These are phyloP conservation scores for Hortaea werneckii DNA, from an alignment of 2,329 filamentous ascomycete genomes.

Conservation along the genomic window DNA sequence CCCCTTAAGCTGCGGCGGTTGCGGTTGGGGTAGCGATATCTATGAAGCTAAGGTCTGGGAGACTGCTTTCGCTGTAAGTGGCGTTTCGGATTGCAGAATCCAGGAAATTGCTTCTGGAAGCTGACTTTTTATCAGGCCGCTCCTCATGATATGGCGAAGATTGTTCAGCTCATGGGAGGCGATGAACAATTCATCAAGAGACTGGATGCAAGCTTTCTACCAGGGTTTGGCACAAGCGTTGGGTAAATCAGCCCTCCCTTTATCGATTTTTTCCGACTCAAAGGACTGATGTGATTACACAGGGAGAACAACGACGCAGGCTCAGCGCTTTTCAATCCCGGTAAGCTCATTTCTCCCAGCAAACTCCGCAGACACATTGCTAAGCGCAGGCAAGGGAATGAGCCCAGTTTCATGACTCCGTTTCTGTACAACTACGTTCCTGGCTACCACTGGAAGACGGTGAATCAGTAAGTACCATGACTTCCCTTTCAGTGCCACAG, in stretches of 20 bases:
- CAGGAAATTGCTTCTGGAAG: too few relatives aligned
- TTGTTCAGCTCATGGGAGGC: slow-evolving; percentile 48
- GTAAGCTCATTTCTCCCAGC: slow-evolving; percentile 13
- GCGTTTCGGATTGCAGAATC: too few relatives aligned
- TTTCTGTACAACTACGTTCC: slow-evolving; percentile 58
- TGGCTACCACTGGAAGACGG: slow-evolving; percentile 47
- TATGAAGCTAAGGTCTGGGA: slow-evolving; percentile 11
- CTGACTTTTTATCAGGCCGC: slow-evolving; percentile 22
- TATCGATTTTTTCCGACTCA: too few relatives aligned
- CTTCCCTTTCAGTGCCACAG: background rate
- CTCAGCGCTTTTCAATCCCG: slow-evolving; percentile 53
- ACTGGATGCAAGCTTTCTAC: slow-evolving; percentile 45
- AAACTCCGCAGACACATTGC: too few relatives aligned
- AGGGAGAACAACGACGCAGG: slow-evolving; percentile 14
- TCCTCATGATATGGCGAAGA: slow-evolving; percentile 50
- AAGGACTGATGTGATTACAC: too few relatives aligned
- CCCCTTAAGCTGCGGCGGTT: slow-evolving; percentile 48
- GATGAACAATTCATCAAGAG: slow-evolving; percentile 43
- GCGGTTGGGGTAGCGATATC: slow-evolving; percentile 47
- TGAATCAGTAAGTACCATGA: slow-evolving; percentile 30
- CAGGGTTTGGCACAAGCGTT: slow-evolving; percentile 26
- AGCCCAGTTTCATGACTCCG: slow-evolving; percentile 55
- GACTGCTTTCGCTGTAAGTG: slow-evolving; percentile 11
- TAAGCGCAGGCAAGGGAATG: slow-evolving; percentile 32
- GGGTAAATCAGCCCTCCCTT: slow-evolving; percentile 20